phyloP scores from a whole-genome alignment of 306 rosid genomes.

The Sechiopsis laciniata region DNA sequence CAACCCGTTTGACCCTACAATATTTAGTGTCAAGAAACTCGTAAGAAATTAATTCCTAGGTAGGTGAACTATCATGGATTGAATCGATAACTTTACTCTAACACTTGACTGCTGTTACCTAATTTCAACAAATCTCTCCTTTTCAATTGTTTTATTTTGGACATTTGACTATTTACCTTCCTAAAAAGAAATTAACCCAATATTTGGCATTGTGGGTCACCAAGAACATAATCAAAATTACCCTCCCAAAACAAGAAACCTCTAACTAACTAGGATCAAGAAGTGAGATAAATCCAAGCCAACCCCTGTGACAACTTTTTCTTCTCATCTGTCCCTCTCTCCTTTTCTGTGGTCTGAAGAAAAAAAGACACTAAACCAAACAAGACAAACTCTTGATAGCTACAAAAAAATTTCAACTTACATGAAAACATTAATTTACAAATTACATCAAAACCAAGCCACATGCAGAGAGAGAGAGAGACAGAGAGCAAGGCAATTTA shows the following conservation, averaged over 20 bases:
- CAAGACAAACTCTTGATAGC: slow-evolving; percentile 21
- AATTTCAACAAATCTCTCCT: neutral
- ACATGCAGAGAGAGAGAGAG: slow-evolving; percentile 4
- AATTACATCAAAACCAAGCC: slow-evolving; percentile 16
- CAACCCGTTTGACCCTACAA: too few species aligned
- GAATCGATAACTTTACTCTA: too few species aligned
- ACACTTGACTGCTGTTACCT: neutral
- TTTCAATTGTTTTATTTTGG: neutral
- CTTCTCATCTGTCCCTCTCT: slow-evolving; percentile 14
- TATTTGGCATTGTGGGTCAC: neutral
- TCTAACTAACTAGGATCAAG: neutral
- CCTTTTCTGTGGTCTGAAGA: slow-evolving; percentile 11
- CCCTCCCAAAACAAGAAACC: neutral
- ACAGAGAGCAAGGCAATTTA: slow-evolving; percentile 4
- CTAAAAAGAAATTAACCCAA: neutral
- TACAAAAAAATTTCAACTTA: slow-evolving; percentile 15
- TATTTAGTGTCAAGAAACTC: too few species aligned
- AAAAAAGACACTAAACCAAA: neutral
- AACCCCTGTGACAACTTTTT: slow-evolving; percentile 12
- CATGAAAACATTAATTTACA: slow-evolving; percentile 8
- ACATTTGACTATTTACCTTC: slow-evolving; percentile 4
- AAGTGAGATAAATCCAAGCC: neutral
- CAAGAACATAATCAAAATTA: neutral
- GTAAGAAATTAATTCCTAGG: too few species aligned
- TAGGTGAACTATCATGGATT: too few species aligned